These are phyloP conservation scores for Starmerella apicola DNA, from an alignment of 805 yeast species.

Conservation along the genomic window DNA sequence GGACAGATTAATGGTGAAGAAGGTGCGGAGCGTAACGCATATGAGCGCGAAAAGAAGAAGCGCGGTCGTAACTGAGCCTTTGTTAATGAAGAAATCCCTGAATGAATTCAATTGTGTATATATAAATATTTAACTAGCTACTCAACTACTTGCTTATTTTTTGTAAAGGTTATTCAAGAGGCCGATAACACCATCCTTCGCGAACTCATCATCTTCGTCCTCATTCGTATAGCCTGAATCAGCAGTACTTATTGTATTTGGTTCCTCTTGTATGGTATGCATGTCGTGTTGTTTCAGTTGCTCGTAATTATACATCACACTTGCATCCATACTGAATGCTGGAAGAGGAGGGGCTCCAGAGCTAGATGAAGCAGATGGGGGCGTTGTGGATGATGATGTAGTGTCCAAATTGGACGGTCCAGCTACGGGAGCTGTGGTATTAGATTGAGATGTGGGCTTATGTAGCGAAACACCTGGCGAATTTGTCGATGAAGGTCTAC, in stretches of 20 bases:
- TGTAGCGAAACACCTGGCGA: too few relatives aligned
- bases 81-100: background rate
- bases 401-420: background rate
- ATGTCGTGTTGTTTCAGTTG: slow-evolving; percentile 11
- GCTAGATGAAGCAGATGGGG: background rate
- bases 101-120: slow-evolving; percentile 15
- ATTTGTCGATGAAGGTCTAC: too few relatives aligned
- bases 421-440: too few relatives aligned
- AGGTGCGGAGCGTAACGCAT: slow-evolving; percentile 87
- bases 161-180: slow-evolving; percentile 68
- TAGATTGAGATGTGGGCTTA: too few relatives aligned
- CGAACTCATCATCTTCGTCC: slow-evolving; percentile 30
- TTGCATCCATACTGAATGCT: slow-evolving; percentile 19
- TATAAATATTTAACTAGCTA: too few relatives aligned
- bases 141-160: background rate
- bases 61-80: slow-evolving; percentile 19
- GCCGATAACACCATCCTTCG: slow-evolving; percentile 53
- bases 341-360: background rate
- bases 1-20: slow-evolving; percentile 84
- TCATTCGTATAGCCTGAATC: slow-evolving; percentile 22
- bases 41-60: slow-evolving; percentile 75
- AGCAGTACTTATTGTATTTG: background rate
- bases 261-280: slow-evolving; percentile 11
- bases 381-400: background rate
- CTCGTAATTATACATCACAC: slow-evolving; percentile 27